These are phyloP conservation scores for Amanita fuliginea DNA, from an alignment of 768 basidiomycete genomes.

Conservation along the genomic window DNA sequence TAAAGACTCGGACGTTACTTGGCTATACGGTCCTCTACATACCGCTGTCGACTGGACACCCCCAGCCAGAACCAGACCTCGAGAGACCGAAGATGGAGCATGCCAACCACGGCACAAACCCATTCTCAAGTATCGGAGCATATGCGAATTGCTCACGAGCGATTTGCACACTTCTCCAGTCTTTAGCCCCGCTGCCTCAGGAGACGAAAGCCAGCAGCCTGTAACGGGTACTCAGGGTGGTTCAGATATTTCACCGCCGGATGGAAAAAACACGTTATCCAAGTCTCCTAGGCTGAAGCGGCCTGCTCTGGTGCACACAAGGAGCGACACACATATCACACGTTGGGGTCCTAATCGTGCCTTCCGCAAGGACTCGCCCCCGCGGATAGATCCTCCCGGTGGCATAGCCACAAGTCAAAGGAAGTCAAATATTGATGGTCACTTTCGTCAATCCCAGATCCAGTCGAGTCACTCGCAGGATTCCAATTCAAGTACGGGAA, in stretches of 20 bases:
- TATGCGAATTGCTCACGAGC: conserved; percentile 78
- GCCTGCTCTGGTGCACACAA: conserved; percentile 67
- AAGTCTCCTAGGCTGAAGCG: conserved; percentile 21
- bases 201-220: conserved; percentile 29
- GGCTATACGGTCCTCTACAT: conserved; percentile 96
- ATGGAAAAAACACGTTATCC: not conserved
- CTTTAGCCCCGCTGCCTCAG: conserved; percentile 48
- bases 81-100: conserved; percentile 31
- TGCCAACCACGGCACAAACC: conserved; percentile 47
- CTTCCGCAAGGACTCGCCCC: conserved; percentile 62
- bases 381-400: conserved; percentile 38
- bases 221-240: not conserved
- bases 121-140: conserved; percentile 92
- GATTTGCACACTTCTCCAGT: conserved; percentile 54
- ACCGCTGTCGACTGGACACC: conserved; percentile 82
- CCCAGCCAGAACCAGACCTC: conserved; percentile 43
- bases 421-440: conserved; percentile 12
- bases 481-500: conserved; percentile 19
- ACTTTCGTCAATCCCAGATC: conserved; percentile 6
- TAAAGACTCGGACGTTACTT: conserved; percentile 98
- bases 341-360: conserved; percentile 37
- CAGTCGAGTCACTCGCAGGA: conserved; percentile 13
- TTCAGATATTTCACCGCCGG: not conserved
- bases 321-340: conserved; percentile 79
- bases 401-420: conserved; percentile 10